Evolutionary conservation across 495 filamentous ascomycete genomes (phyloP), one percentile per base, ranked within the genome.

Genomic region (Chlorociboria aeruginascens): DNA sequence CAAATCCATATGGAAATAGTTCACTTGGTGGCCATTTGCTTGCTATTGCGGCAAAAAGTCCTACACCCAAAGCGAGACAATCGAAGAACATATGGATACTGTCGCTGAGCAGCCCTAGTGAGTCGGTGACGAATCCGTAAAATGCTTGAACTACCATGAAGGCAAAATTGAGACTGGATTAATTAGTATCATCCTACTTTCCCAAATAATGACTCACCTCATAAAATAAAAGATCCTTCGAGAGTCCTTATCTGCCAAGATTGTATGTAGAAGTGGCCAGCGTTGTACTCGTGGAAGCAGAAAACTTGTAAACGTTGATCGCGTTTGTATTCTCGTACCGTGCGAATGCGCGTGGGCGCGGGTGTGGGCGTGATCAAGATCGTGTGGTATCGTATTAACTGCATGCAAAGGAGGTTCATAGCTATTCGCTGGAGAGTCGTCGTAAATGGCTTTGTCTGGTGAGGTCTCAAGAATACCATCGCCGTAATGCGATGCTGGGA

Each of bases 21-120:
- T 80, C 69, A 59, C 80, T 94, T 1, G 89, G 83, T 1, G 89
- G 88, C 90, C 90, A 96, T 64, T 97, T 97, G 60, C 86, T 93
- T 73, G 93, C 90, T 10, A 99, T 87, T 9, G 93, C 83, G n/a
- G 92, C 92, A 55, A 86, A 86, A 8, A 99, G 74, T 11, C 92
- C 92, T 12, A 97, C 86, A 1, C 84, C 81, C 16, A 99, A 73
- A 14, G 92, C 92, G 11, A 95, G 74, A 54, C 92, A 99, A 63
- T 99, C 92, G 53, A 99, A 99, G 61, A 99, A 93, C 92, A 99
- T 99, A 65, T 99, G 92, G 51, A 99, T 93, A 59, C 87, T 95
- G 64, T 99, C 92, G 55, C 87, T 95, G 4, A 99, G 79, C 3
- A 99, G 72, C 1, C 92, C 92, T 7, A 99, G 72, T 1, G 93